Base-by-base conservation (phyloP, 2,329 filamentous ascomycete species). In the Pseudocercospora crystallina region DNA sequence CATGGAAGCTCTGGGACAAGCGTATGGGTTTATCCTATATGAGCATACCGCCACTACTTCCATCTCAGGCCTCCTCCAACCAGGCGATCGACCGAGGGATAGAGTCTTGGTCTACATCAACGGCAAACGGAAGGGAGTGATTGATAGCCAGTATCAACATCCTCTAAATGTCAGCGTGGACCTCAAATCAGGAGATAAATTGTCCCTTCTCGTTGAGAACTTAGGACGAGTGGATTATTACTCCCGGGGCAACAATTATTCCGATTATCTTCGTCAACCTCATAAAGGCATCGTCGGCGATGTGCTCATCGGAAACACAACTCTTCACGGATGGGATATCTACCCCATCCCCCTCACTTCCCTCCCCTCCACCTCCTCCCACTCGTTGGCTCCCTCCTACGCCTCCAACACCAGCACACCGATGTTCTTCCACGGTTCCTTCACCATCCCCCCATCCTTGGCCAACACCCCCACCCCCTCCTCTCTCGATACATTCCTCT, bases 71-170 rank as follows among this genome's bases (percentile, higher is more conserved):
- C 14, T 46, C 9, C 20, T 80, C 2, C 57, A 68, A 13, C 64
- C 73, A 0, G 77, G 76, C 3, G 75, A 77, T 51, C 61, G 66
- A 4, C 68, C 76, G 2, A 65, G 73, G 5, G 76, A 79, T 49
- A 69, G 77, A 10, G 67, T 79, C 4, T 61, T 79, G 3, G 70
- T 78, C 5, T 79, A 78, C 49, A 68, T 78, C 20, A 78, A 79
- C 45, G 69, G 65, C 0, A 57, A 47, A 3, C 67, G 65, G 5
- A 53, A 64, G 12, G 76, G 76, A 1, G 72, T 79, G 4, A 72
- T 79, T 29, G 77, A 80, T 51, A 73, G 68, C 55, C 71, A 68
- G 13, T 78, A 79, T 56, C 53, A 61, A 35, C 54, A 60, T 8
- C 75, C 76, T 0, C 61, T 62, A 1, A 67, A 63, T 3, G 68